phyloP scores from a whole-genome alignment of 352 stramenopile species.

The Aphanomyces cochlioides region DNA sequence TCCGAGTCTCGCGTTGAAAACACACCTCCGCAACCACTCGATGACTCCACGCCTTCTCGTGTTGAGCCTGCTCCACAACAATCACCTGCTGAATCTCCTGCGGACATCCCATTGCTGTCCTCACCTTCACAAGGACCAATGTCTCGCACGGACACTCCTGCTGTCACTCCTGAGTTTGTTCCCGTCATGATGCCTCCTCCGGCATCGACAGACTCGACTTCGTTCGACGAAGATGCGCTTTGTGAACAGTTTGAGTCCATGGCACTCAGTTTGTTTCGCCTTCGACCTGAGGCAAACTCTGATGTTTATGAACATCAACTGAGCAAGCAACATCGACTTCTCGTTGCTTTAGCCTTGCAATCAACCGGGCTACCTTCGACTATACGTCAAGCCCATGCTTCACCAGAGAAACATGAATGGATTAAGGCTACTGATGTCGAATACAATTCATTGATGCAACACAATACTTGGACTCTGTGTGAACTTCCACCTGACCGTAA shows the following conservation, averaged over 20 bases:
- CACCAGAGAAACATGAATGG: not conserved
- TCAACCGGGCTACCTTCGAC: not conserved
- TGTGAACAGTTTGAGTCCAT: not conserved
- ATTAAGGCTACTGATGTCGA: not conserved
- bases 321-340: not conserved
- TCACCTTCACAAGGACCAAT: too few relatives aligned
- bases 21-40: too few relatives aligned
- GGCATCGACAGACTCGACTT: too few relatives aligned
- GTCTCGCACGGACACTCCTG: too few relatives aligned
- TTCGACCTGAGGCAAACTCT: not conserved
- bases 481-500: not conserved
- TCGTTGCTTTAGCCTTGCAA: constrained; percentile 2
- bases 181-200: too few relatives aligned
- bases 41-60: too few relatives aligned
- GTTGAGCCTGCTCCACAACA: too few relatives aligned
- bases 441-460: not conserved
- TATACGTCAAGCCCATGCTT: constrained; percentile 7
- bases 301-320: not conserved
- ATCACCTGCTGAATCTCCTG: too few relatives aligned
- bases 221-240: too few relatives aligned
- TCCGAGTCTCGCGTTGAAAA: too few relatives aligned
- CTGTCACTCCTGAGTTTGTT: too few relatives aligned
- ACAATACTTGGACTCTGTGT: not conserved
- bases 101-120: too few relatives aligned
- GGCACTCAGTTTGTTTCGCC: not conserved